phyloP scores from a whole-genome alignment of 2,329 filamentous ascomycete species.

The Periconia digitata region DNA sequence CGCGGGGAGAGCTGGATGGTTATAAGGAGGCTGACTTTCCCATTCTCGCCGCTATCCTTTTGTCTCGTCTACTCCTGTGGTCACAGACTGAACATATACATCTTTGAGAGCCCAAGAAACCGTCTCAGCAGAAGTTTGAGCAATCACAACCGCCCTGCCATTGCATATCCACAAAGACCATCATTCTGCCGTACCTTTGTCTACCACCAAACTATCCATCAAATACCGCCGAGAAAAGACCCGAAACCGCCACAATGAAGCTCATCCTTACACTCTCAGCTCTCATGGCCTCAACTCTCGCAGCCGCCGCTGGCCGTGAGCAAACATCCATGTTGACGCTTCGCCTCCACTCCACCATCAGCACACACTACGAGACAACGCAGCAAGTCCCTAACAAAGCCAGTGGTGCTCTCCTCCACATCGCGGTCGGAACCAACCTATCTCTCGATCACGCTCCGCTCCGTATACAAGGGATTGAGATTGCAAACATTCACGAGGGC shows the following conservation, averaged over 20 bases:
- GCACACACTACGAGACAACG: constrained; percentile 10
- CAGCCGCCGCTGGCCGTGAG: constrained; percentile 8
- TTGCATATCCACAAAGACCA: too few relatives aligned
- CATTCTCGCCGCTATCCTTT: too few relatives aligned
- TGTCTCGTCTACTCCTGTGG: too few relatives aligned
- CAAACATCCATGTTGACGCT: constrained; percentile 11
- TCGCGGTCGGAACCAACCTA: constrained; percentile 20
- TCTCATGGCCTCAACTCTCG: constrained; percentile 5
- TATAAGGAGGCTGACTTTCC: neutral
- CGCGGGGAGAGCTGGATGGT: neutral
- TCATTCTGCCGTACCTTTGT: neutral
- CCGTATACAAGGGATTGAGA: constrained; percentile 18
- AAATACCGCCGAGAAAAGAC: neutral
- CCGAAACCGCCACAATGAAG: constrained; percentile 4
- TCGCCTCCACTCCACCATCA: constrained; percentile 11
- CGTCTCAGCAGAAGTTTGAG: too few relatives aligned
- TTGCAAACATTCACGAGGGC: constrained; percentile 10
- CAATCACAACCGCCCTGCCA: too few relatives aligned
- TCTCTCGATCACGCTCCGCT: constrained; percentile 19
- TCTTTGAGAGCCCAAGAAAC: too few relatives aligned
- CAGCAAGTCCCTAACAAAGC: constrained; percentile 13
- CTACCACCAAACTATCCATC: neutral
- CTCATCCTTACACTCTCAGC: constrained; percentile 4
- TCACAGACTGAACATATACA: too few relatives aligned
- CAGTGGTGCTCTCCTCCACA: constrained; percentile 12